Conservation (phyloP, 228 moss, liverwort and hornwort species). For the Sphagnum fallax region DNA sequence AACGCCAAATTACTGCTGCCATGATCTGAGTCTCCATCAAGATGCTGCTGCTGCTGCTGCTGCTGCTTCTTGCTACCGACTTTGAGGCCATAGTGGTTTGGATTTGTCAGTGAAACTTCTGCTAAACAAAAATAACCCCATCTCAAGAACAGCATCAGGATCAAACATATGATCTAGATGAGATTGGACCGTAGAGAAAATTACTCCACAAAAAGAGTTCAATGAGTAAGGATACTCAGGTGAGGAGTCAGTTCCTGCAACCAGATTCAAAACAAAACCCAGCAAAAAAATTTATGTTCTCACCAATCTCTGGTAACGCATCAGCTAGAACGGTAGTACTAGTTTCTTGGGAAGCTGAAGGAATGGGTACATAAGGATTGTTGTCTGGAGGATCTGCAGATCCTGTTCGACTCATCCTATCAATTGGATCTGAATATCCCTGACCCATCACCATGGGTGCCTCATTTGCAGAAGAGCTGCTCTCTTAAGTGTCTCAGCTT, state of each 20-base stretch:
- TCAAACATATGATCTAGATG: too few species aligned
- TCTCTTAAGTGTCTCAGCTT: too few species aligned
- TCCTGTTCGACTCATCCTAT: too few species aligned
- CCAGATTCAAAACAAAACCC: background rate
- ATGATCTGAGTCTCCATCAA: constrained; percentile 22
- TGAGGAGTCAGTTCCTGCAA: background rate
- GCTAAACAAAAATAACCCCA: too few species aligned
- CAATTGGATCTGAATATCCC: too few species aligned
- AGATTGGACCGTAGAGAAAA: too few species aligned
- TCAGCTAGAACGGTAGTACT: background rate
- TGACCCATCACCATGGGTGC: too few species aligned
- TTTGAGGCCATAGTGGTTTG: background rate
- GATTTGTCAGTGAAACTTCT: too few species aligned
- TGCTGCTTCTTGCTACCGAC: constrained; percentile 14
- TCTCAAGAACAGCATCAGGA: too few species aligned
- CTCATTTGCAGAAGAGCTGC: too few species aligned
- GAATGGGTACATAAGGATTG: constrained; percentile 6
- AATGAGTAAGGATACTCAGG: background rate
- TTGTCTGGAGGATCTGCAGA: constrained; percentile 1
- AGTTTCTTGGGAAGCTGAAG: constrained; percentile 1
- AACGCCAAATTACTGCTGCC: background rate
- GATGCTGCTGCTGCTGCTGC: constrained; percentile 32
- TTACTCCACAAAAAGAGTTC: background rate
- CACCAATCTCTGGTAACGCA: too few species aligned
- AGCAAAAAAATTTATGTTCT: background rate